Base-by-base conservation (phyloP, 305 asterid species). In the Solanum hybrid region DNA sequence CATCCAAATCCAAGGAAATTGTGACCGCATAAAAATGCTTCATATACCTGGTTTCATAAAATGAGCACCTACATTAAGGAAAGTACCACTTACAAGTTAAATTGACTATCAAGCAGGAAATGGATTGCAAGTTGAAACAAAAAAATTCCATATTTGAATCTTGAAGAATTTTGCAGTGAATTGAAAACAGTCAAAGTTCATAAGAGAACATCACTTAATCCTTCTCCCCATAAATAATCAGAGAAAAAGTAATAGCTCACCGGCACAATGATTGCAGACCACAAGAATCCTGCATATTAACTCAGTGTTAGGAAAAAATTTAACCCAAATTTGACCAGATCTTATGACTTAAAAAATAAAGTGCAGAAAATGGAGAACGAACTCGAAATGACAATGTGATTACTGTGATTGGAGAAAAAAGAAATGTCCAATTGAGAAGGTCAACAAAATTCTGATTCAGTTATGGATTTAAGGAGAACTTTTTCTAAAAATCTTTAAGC, bases 211-310 rank as follows among this genome's bases (percentile, higher is more conserved):
- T 29, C 88, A 86, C 79, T 71, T 69, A 40, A 73, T 73, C 88
- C 84, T 57, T 75, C 87, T 88, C 16, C 36, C 26, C 8, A 16
- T 33, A 51, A 87, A 61, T 87, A 89, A 89, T 69, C 73, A 85
- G 79, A 33, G 64, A 78, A 80, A 64, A 61, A 24, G 86, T 77
- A 51, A 87, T 88, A 89, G 37, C 94, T 92, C 92, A 95, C 97
- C 94, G 24, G 89, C 86, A 13, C 82, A 73, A 64, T 81, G 92
- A 76, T 89, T 87, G 94, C 91, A 91, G 89, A 91, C 91, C 93
- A 89, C 89, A 92, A 80, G 86, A 78, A 89, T 89, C 95, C 97
- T 93, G 95, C 87, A 91, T 79, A 93, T 89, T n/a, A 90, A 84
- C 87, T 36, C 86, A 67, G 13, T 24, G 90, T 90, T 46, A 91